Evolutionary conservation across 208 protist genomes (phyloP), one percentile per base, ranked within the genome.

Genomic region (Crithidia mellificae): DNA sequence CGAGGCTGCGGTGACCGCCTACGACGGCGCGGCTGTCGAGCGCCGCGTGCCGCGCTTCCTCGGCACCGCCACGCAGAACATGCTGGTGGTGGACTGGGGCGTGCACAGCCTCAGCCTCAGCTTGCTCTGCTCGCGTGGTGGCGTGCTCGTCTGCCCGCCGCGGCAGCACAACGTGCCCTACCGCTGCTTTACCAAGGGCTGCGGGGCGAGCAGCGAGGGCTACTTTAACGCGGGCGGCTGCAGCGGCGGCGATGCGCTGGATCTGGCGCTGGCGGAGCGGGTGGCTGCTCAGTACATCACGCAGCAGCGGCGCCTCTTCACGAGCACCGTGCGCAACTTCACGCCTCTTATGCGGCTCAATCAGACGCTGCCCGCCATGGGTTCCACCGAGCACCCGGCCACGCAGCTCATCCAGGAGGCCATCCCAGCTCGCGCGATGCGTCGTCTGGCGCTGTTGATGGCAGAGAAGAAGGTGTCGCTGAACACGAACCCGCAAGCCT

Each of bases 51-150:
- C 71, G 61, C 53, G 53, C 55, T 69, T 77, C 36, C 55, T 67
- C 25, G 59, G 62, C 24, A 54, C 52, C 11, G 25, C 58, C 15
- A 46, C 69, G 34, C 72, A 64, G 24, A 83, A 81, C 54, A 77
- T 95, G 58, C 72, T 95, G 11, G 85, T 95, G 1, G 81, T 92
- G 38, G 85, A 93, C 78, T 95, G 90, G 90, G 90, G 90, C 15
- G 83, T 78, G 11, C 85, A 91, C 55, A 76, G 67, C n/a, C 76
- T 95, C 7, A 82, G 70, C 25, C 44, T 95, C 2, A 81, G 77
- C 6, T 41, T 83, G 41, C 73, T 90, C 50, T 75, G 68, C 50
- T 71, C 71, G 2, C 71, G 77, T 30, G 86, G 84, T 63, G 90
- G 90, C 9, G 67, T 75, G n/a, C 67, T 92, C 36, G 73, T 72